Evolutionary conservation across 345 rosid genomes (phyloP).

Genomic region (Arabidopsis arenosa): DNA sequence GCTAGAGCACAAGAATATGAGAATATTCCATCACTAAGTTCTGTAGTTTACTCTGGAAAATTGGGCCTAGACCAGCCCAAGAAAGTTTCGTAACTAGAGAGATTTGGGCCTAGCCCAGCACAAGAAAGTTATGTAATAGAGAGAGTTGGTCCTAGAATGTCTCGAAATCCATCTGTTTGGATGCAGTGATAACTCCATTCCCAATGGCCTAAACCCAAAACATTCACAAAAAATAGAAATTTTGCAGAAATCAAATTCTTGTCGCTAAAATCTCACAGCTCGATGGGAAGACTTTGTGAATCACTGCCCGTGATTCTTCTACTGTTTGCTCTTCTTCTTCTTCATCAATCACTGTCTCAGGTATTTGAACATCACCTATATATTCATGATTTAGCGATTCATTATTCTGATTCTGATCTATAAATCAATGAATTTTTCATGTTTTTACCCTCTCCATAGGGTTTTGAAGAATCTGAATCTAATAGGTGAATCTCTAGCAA

Average conservation of each 20-base stretch:
- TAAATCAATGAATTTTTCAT: not conserved
- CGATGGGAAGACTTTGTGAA: conserved; percentile 44
- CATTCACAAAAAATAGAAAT: too few relatives aligned
- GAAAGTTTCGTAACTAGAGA: too few relatives aligned
- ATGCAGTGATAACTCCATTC: conserved; percentile 1
- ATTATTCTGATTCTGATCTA: conserved; percentile 5
- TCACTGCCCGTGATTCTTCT: conserved; percentile 35
- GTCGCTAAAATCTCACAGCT: not conserved
- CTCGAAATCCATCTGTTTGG: conserved; percentile 19
- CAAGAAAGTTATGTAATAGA: too few relatives aligned
- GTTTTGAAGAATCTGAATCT: conserved; percentile 46
- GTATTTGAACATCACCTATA: conserved; percentile 11
- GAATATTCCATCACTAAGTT: not conserved
- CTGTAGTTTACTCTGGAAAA: not conserved
- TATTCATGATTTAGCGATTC: not conserved
- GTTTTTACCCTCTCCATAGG: conserved; percentile 38
- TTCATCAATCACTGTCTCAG: conserved; percentile 43
- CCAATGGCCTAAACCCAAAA: too few relatives aligned
- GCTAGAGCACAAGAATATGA: not conserved
- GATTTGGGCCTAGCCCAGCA: too few relatives aligned
- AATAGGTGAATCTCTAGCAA: conserved; percentile 48
- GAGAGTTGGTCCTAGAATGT: not conserved
- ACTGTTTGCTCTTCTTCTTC: conserved; percentile 31
- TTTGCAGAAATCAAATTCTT: not conserved
- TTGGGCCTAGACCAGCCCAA: not conserved